Percentiles rank a stretch among this genome's conserved stretches.
Conservation (phyloP, 164 flowering plant species). For the Nymphaea colorata region DNA sequence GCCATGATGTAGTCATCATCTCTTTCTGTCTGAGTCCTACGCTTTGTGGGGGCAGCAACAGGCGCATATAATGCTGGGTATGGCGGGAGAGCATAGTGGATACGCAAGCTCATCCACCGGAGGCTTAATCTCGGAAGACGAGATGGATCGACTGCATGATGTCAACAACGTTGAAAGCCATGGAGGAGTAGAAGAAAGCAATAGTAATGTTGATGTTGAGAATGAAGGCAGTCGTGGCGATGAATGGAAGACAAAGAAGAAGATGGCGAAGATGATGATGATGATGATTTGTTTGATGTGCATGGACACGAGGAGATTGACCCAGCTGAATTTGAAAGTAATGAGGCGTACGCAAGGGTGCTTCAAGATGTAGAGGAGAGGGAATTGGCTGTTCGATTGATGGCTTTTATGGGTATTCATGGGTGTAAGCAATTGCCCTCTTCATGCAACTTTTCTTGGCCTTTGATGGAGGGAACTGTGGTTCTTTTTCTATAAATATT, state of each 20-base stretch:
- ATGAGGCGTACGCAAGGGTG: constrained; percentile 84
- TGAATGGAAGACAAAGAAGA: constrained; percentile 3
- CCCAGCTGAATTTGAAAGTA: constrained; percentile 42
- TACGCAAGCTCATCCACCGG: constrained; percentile 62
- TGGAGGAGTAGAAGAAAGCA: too few species aligned
- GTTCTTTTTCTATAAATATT: too few species aligned
- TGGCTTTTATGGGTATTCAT: constrained; percentile 21
- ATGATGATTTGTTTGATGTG: constrained; percentile 10
- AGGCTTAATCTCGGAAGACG: constrained; percentile 32
- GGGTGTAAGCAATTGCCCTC: constrained; percentile 14
- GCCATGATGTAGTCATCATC: too few species aligned
- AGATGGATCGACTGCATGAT: too few species aligned
- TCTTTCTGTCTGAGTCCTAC: too few species aligned
- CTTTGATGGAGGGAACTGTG: too few species aligned
- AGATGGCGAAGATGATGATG: constrained; percentile 7
- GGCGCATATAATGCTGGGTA: constrained; percentile 77
- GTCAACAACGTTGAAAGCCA: constrained; percentile 8
- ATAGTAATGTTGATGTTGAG: too few species aligned
- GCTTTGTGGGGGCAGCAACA: constrained; percentile 36
- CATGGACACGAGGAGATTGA: constrained; percentile 29
- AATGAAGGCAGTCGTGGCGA: too few species aligned
- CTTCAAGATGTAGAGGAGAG: constrained; percentile 28
- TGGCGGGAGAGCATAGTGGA: constrained; percentile 51
- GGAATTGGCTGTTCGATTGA: constrained; percentile 18
- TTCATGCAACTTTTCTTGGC: too few species aligned